Base-by-base conservation (phyloP, 345 rosid genomes). In the Boechera stricta region DNA sequence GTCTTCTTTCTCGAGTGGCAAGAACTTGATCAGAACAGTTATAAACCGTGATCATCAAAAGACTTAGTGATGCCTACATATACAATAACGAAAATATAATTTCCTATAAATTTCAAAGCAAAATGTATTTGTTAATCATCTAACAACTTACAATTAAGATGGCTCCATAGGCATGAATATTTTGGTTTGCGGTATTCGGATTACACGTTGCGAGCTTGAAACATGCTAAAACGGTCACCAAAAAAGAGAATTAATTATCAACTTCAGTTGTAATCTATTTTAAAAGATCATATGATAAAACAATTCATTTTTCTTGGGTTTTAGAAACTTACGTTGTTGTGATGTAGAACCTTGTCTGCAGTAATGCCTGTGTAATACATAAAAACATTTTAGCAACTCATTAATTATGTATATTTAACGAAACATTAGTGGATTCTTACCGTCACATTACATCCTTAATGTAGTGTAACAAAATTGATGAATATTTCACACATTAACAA, bases 111-210 rank as follows among this genome's bases (percentile, higher is more conserved):
- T 35, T 36, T 16, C 5, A 15, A 64, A 64, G 26, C 45, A 38
- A 16, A 2, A 31, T 15, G 10, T 31, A 6, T 33, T 41, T 1
- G 33, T 38, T 41, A 0, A 36, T 45, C 6, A 11, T 31, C 44
- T 59, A 67, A 32, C 36, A 52, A 86, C 98, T 91, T 86, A 91
- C 98, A n/a, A 89, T 84, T 76, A 91, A 85, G 83, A 93, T 74
- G 73, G 87, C 71, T 62, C 98, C 98, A 79, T 93, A 93, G 5
- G 85, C 88, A 77, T 84, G 95, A 56, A 91, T 88, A 73, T 91
- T 87, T 83, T 93, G 97, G 69, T 80, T 85, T 10, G 86, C 80
- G 11, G 92, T 82, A 53, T 85, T 88, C 45, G 89, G 83, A 67
- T 85, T 74, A 75, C 98, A 93, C 12, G 88, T 86, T 52, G 93